These are phyloP conservation scores for Phyllosticta citribraziliensis DNA, from an alignment of 2,329 filamentous ascomycete genomes.

Conservation along the genomic window DNA sequence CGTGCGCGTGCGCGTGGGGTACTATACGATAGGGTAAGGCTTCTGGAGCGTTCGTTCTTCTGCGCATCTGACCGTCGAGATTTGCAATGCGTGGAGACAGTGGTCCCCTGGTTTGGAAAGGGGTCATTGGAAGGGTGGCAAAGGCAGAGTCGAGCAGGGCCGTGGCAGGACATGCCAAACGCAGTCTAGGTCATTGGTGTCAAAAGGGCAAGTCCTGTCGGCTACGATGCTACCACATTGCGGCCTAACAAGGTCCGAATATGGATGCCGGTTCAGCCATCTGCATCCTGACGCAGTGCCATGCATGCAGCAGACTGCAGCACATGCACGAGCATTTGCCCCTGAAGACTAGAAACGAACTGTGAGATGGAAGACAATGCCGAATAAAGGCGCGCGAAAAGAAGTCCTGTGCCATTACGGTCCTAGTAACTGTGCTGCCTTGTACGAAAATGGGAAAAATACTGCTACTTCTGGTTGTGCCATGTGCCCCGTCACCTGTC, in stretches of 20 bases:
- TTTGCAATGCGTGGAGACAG: background rate
- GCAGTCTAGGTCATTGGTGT: background rate
- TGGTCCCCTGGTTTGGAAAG: background rate
- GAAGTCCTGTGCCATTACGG: background rate
- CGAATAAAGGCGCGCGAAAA: background rate
- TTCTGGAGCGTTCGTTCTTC: too few relatives aligned
- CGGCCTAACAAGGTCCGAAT: background rate
- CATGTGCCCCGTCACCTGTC: background rate
- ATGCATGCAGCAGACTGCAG: background rate
- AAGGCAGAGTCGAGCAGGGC: background rate
- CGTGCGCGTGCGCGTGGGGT: background rate
- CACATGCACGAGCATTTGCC: too few relatives aligned
- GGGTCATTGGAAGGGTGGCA: too few relatives aligned
- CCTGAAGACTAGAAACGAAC: background rate
- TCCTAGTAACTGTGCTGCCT: background rate
- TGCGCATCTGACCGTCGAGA: background rate
- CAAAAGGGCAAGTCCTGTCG: background rate
- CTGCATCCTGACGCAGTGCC: background rate
- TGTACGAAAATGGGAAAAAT: background rate
- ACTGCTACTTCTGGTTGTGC: background rate
- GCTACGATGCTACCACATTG: background rate
- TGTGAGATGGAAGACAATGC: background rate
- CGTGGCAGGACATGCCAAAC: background rate
- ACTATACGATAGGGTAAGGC: too few relatives aligned
- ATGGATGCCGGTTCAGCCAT: background rate